Evolutionary conservation across 192 early-diverging fungal species (phyloP), one percentile per base, ranked within the genome.

Genomic region (Linnemannia zychae): DNA sequence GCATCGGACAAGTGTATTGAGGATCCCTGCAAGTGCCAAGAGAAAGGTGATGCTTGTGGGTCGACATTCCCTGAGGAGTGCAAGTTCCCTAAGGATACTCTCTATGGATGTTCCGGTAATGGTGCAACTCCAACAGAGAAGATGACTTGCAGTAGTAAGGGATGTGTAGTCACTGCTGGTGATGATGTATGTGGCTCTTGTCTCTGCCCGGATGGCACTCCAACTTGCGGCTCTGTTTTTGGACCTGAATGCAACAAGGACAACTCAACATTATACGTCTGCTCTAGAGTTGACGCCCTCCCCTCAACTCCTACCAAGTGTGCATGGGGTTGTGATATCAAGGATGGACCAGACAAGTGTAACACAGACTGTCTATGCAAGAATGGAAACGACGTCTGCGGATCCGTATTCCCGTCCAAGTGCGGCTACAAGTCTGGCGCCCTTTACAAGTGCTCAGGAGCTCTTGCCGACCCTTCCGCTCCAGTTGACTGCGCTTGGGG

Each of bases 11-110:
- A 36, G 67, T 69, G 68, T 40, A 22, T 37, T 40, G 22, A 70
- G 40, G 71, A 52, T 52, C 71, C 71, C 50, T 72, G 71, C 71
- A 52, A 52, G 69, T 71, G 69, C 69, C 69, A 71, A 24, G 69
- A 49, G 24, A 46, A 7, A n/a, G 69, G 69, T 48, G 44, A 46
- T 46, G 47, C 49, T n/a, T 70, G 67, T 40, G 67, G 67, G 13
- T 70, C 67, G 22, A 38, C 40, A 9, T 70, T 70, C 34, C 28
- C 28, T 3, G 28, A n/a, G 18, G 36, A 38, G 20, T 70, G 68
- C 40, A 46, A 46, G 36, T 40, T 40, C 36, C 36, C 34, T 17
- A 37, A 37, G 16, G 17, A 37, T 12, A 70, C 68, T 7, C 68
- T 70, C 4, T 70, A 44, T 38, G 15, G 16, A 1, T 70, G 68